These are phyloP conservation scores for Sambucus nigra DNA, from an alignment of 129 eudicot species.

Conservation along the genomic window DNA sequence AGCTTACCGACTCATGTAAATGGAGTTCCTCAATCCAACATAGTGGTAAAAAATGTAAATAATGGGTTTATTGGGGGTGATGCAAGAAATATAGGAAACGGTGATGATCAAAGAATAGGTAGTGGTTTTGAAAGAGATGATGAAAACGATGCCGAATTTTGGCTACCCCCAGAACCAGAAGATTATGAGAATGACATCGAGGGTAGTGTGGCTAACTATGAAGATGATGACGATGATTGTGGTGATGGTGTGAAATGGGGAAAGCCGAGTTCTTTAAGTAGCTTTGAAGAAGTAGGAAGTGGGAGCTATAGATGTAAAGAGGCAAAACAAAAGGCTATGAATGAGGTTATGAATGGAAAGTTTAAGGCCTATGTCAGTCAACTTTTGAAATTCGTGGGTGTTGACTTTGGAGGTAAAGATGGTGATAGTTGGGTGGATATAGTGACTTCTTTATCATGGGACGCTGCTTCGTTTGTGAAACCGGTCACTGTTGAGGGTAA, in stretches of 20 bases:
- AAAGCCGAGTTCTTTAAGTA: slow-evolving; percentile 51
- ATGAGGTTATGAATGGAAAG: slow-evolving; percentile 66
- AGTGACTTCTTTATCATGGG: slow-evolving; percentile 80
- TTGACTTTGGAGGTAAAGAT: slow-evolving; percentile 25
- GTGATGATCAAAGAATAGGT: background rate
- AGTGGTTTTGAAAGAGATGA: slow-evolving; percentile 7
- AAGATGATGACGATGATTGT: slow-evolving; percentile 56
- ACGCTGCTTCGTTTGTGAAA: slow-evolving; percentile 78
- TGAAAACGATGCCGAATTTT: slow-evolving; percentile 39
- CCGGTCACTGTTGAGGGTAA: slow-evolving; percentile 66
- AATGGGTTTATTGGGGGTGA: no score
- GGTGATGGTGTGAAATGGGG: slow-evolving; percentile 59
- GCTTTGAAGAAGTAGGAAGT: slow-evolving; percentile 47
- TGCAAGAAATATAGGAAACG: background rate
- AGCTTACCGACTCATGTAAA: slow-evolving; percentile 15
- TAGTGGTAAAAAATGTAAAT: slow-evolving; percentile 5
- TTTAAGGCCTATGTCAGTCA: slow-evolving; percentile 60
- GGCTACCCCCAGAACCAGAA: slow-evolving; percentile 89
- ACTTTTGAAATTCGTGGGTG: slow-evolving; percentile 53
- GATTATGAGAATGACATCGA: slow-evolving; percentile 49
- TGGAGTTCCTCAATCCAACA: slow-evolving; percentile 20
- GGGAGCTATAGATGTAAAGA: slow-evolving; percentile 45
- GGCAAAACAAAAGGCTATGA: slow-evolving; percentile 52
- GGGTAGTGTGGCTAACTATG: slow-evolving; percentile 46
- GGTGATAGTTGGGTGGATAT: slow-evolving; percentile 68